Evolutionary conservation across 345 rosid genomes (phyloP), one percentile per base, ranked within the genome.

Genomic region (Arabis alpina): DNA sequence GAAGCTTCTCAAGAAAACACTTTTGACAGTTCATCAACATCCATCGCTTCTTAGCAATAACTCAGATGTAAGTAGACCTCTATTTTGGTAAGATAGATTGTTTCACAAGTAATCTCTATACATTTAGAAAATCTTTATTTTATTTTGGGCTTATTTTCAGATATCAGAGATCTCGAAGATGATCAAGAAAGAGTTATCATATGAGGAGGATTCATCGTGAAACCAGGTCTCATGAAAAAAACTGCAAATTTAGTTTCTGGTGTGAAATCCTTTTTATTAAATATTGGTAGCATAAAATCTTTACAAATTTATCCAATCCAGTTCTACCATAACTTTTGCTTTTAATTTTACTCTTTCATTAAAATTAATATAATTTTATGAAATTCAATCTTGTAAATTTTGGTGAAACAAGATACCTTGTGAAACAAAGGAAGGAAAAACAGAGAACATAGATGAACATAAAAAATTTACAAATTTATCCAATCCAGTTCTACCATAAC

Each of bases 131-230:
- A 32, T 32, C 9, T 25, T 16, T 25, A 13, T 47, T 37, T 41
- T 10, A 34, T 49, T 19, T 30, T 25, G 5, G 2, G 30, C 6
- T 34, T n/a, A 4, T 7, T 10, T 41, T 23, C 85, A 89, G 94
- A 83, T 88, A 34, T 77, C 76, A 4, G 85, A 77, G 32, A 78
- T 92, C 36, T 41, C 87, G 73, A 74, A 70, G 60, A 44, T 77
- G 79, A 89, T 92, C 70, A 66, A 79, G 80, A 80, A 72, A 65
- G 92, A 83, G 74, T 64, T 87, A 44, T 64, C 65, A 52, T 28
- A 1, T 28, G 36, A 36, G 25, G 62, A 51, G 15, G 61, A 50
- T 47, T 57, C 47, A 45, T 58, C 56, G 36, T 69, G 36, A 58
- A 68, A 24, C 19, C 34, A 14, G 4, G 8, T 9, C 6, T 34